Conservation (phyloP, 345 rosid genomes). For the Reutealis trisperma region DNA sequence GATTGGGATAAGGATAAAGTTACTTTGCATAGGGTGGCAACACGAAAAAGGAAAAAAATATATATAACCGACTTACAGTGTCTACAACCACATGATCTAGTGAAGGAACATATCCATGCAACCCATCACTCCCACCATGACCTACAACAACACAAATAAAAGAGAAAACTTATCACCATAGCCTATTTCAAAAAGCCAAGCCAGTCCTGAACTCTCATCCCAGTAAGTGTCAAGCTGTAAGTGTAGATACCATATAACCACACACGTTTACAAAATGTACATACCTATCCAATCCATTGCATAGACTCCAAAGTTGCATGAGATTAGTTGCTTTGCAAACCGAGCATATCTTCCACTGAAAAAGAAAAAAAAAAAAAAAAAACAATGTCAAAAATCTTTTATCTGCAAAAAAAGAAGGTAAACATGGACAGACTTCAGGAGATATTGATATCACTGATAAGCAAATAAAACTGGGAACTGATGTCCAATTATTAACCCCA, state of each 20-base stretch:
- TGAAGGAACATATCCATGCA: conserved; percentile 99
- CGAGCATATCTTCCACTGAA: conserved; percentile 88
- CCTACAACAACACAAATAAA: conserved; percentile 43
- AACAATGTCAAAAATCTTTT: neutral
- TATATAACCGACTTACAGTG: conserved; percentile 52
- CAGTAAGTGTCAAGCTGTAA: neutral
- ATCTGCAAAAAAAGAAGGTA: neutral
- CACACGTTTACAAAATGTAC: neutral
- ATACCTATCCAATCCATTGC: conserved; percentile 99
- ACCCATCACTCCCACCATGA: conserved; percentile 99
- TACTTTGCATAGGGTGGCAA: neutral
- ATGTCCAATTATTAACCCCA: neutral
- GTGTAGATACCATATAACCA: neutral
- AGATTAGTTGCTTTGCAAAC: conserved; percentile 81
- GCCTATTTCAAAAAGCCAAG: conserved; percentile 10
- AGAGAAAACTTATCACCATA: neutral
- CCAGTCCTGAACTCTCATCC: neutral
- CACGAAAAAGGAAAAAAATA: neutral
- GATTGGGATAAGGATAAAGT: neutral
- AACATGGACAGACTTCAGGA: neutral
- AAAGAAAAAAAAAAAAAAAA: neutral
- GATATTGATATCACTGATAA: neutral
- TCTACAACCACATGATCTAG: conserved; percentile 92
- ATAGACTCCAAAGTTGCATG: conserved; percentile 68
- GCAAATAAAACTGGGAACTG: neutral